These are phyloP conservation scores for Aspergillus sp. DNA, from an alignment of 2,329 filamentous ascomycete genomes.

Conservation along the genomic window DNA sequence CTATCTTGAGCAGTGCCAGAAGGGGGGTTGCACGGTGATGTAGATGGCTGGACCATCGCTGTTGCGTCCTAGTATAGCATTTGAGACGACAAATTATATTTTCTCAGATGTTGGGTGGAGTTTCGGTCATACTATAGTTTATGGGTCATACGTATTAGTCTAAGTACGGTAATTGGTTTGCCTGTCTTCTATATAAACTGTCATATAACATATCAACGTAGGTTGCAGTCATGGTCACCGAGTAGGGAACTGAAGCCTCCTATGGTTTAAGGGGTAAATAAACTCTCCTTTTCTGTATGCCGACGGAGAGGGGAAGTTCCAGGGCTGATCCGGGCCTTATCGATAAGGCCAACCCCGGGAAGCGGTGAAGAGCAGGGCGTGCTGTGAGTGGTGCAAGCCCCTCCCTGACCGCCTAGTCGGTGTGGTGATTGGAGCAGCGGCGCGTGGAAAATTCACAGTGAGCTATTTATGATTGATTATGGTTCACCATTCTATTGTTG, in stretches of 20 bases:
- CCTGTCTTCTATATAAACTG: too few species aligned
- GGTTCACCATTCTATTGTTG: slow-evolving; percentile 6
- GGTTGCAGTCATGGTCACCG: background rate
- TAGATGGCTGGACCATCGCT: slow-evolving; percentile 30
- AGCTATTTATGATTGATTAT: slow-evolving; percentile 4
- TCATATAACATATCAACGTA: too few species aligned
- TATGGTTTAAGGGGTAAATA: background rate
- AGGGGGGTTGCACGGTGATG: slow-evolving; percentile 55
- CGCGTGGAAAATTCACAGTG: slow-evolving; percentile 27
- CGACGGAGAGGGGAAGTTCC: background rate
- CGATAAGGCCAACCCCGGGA: slow-evolving; percentile 3
- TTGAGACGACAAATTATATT: background rate
- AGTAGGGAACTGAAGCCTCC: too few species aligned
- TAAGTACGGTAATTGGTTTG: too few species aligned
- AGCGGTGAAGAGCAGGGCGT: slow-evolving; percentile 2
- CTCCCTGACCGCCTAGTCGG: slow-evolving; percentile 15
- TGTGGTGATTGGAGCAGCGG: slow-evolving; percentile 28
- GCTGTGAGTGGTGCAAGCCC: background rate
- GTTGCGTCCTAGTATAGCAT: background rate
- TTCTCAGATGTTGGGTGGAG: background rate
- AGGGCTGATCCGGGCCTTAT: background rate
- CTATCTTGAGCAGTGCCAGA: slow-evolving; percentile 68
- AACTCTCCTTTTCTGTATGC: background rate
- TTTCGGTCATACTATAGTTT: too few species aligned
- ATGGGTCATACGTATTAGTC: too few species aligned